phyloP scores from a whole-genome alignment of 805 yeast species.

The Starmerella stellata region DNA sequence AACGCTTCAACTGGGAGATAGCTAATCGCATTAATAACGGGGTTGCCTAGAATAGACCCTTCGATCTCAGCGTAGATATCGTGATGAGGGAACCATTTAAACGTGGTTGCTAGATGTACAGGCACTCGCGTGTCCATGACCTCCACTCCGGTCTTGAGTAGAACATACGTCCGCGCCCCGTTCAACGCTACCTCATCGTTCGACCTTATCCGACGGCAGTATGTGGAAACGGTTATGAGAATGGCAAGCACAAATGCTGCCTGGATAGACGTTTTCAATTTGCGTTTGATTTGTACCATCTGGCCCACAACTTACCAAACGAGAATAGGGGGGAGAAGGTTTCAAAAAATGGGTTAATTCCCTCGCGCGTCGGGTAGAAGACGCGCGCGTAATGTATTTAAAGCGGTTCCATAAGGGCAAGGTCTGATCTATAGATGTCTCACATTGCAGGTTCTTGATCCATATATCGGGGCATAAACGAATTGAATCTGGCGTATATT shows the following conservation, averaged over 20 bases:
- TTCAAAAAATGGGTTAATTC: too few relatives aligned
- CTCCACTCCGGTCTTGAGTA: constrained; percentile 25
- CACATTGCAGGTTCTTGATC: too few relatives aligned
- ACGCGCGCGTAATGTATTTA: too few relatives aligned
- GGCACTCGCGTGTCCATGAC: constrained; percentile 25
- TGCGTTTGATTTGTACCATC: too few relatives aligned
- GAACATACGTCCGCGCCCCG: constrained; percentile 17
- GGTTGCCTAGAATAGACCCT: constrained; percentile 21
- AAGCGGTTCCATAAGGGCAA: too few relatives aligned
- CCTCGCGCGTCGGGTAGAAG: too few relatives aligned
- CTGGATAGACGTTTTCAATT: too few relatives aligned
- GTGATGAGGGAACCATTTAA: constrained; percentile 21
- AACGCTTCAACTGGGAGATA: constrained; percentile 13
- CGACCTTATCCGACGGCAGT: background rate
- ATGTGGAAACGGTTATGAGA: background rate
- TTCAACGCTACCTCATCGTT: background rate
- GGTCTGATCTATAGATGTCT: too few relatives aligned
- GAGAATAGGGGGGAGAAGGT: too few relatives aligned
- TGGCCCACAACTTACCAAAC: too few relatives aligned
- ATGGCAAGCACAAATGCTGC: background rate
- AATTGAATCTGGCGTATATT: too few relatives aligned
- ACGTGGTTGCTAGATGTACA: constrained; percentile 22
- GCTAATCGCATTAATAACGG: constrained; percentile 21
- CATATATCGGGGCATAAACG: too few relatives aligned
- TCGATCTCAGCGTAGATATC: constrained; percentile 24